phyloP scores from a whole-genome alignment of 2,329 filamentous ascomycete species.

The Pleoardoris graminearum region DNA sequence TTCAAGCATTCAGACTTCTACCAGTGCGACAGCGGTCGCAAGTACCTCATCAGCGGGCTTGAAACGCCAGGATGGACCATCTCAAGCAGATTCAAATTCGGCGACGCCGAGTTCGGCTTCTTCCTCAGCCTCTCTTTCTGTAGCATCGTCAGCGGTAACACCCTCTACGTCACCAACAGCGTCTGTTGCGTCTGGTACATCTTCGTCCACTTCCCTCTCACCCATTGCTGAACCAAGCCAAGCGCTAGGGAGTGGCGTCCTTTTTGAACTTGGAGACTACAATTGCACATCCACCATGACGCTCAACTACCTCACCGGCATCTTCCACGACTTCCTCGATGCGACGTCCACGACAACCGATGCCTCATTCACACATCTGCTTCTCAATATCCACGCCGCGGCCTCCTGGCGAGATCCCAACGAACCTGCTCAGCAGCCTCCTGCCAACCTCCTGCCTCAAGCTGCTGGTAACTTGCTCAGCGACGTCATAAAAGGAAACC shows the following conservation, averaged over 20 bases:
- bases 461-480: constrained; percentile 50
- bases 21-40: constrained; percentile 3
- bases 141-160: not conserved
- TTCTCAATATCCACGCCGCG: constrained; percentile 64
- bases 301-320: constrained; percentile 52
- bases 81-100: constrained; percentile 3
- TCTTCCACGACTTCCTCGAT: constrained; percentile 59
- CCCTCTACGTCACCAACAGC: not conserved
- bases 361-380: constrained; percentile 58
- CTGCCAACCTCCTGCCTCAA: constrained; percentile 50
- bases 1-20: not conserved
- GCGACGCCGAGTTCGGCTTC: not conserved
- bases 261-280: constrained; percentile 55
- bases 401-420: constrained; percentile 41
- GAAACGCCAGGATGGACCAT: constrained; percentile 16
- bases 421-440: constrained; percentile 47
- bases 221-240: constrained; percentile 16
- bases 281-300: constrained; percentile 58
- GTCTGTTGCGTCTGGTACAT: constrained; percentile 8
- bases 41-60: not conserved
- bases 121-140: not conserved
- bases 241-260: constrained; percentile 32
- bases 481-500: constrained; percentile 51
- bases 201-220: constrained; percentile 13
- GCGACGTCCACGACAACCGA: constrained; percentile 59